phyloP scores from a whole-genome alignment of 345 rosid genomes.

The Kernera saxatilis region DNA sequence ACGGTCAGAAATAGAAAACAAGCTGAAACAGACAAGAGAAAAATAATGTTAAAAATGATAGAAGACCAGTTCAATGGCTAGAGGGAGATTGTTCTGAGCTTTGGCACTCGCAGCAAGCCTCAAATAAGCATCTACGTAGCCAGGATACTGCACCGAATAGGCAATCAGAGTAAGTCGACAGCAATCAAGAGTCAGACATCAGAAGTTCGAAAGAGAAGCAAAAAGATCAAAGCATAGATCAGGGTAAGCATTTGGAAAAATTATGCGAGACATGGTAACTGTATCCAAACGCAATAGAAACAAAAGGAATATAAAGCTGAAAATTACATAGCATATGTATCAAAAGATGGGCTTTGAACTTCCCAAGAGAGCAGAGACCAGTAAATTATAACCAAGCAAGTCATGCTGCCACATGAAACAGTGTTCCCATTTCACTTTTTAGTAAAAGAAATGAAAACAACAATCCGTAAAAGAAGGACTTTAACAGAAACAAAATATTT shows the following conservation, averaged over 20 bases:
- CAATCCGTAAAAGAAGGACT: not conserved
- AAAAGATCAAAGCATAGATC: conserved; percentile 15
- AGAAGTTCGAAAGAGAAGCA: not conserved
- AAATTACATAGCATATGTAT: not conserved
- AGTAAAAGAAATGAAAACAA: not conserved
- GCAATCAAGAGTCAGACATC: not conserved
- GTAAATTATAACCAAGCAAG: not conserved
- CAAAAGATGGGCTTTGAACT: not conserved
- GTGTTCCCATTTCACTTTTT: not conserved
- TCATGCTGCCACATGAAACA: not conserved
- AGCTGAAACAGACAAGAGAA: not conserved
- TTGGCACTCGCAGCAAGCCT: conserved; percentile 93
- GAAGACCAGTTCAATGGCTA: conserved; percentile 92
- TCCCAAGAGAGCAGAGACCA: not conserved
- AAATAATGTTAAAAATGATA: conserved; percentile 1
- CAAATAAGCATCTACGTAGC: conserved; percentile 84
- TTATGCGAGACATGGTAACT: not conserved
- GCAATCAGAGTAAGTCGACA: conserved; percentile 1
- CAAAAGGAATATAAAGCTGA: not conserved
- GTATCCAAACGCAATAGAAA: conserved; percentile 1
- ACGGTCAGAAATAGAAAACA: conserved; percentile 13
- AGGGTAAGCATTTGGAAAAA: not conserved
- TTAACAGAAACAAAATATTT: not conserved
- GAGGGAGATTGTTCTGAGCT: conserved; percentile 77
- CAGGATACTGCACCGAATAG: conserved; percentile 63